Base-by-base conservation (phyloP, 2,329 filamentous ascomycete species). In the Hymenoscyphus occultus region DNA sequence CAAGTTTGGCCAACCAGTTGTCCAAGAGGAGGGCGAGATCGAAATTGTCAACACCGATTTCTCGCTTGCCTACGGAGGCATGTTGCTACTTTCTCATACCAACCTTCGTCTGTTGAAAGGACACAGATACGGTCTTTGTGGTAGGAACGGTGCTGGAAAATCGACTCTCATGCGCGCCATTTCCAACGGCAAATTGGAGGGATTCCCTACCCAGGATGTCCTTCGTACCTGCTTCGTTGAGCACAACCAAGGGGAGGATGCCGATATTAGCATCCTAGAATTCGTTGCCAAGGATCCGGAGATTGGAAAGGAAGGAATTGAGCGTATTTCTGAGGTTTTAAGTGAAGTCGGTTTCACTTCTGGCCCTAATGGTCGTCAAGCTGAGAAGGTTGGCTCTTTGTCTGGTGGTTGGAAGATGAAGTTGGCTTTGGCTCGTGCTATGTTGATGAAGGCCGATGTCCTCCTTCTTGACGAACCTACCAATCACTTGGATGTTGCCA, bases 321-420 rank as follows among this genome's bases (percentile, higher is more conserved):
- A 95, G 71, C 90, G 92, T 69, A 97, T 99, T 71, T 89, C 89
- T 1, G 83, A 86, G 66, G 94, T 98, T 67, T 80, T 99, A 68
- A 84, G 88, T 60, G 93, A 98, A 77, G 95, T 99, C 74, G 96
- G 96, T 56, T 99, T 99, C 80, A 96, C 91, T 28, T 80, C 91
- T 67, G 94, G 94, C 2, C 92, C 93, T 0, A 91, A 95, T 71
- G 95, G 94, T 66, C 88, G 92, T 67, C 95, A 98, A 78, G 85
- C 89, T 5, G 88, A 97, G 77, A 91, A 90, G 73, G 95, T 99
- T 65, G 95, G 95, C 72, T 97, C 94, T 22, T 81, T 99, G 42
- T 98, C 95, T 56, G 95, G 95, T 80, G 95, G 95, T 76, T 99
- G 95, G 95, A 98, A 98, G 86, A 99, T 99, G 95, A 99, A 99